Evolutionary conservation across 805 yeast species (phyloP).

Genomic region (Candida tallmaniae): DNA sequence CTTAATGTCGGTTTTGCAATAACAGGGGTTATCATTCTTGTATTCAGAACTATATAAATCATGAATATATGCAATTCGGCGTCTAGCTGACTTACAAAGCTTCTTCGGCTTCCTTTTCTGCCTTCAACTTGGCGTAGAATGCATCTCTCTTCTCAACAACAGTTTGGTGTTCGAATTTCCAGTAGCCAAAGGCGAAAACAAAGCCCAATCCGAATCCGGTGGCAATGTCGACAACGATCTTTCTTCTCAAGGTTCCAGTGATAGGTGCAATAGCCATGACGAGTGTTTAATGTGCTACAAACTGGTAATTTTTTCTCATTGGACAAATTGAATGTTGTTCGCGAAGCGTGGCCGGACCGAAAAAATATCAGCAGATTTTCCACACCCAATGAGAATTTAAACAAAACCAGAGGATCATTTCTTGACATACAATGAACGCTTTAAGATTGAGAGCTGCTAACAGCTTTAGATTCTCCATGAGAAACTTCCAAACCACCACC

Average conservation of each 20-base stretch:
- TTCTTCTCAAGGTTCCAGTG: constrained; percentile 76
- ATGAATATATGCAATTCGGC: too few species aligned
- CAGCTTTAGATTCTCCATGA: constrained; percentile 8
- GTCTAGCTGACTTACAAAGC: constrained; percentile 18
- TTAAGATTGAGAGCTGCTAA: not conserved
- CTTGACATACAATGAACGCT: not conserved
- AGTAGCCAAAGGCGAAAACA: constrained; percentile 56
- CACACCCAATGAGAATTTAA: constrained; percentile 8
- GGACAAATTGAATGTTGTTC: constrained; percentile 4
- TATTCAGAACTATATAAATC: too few species aligned
- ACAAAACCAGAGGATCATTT: not conserved
- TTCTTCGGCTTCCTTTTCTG: constrained; percentile 62
- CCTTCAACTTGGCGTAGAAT: constrained; percentile 75
- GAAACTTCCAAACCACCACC: constrained; percentile 46
- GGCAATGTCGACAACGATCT: constrained; percentile 72
- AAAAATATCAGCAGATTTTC: constrained; percentile 6
- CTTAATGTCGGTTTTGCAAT: not conserved
- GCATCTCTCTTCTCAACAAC: constrained; percentile 73
- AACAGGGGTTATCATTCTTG: too few species aligned
- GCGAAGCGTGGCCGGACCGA: not conserved
- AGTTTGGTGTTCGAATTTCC: constrained; percentile 87
- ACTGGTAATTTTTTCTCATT: constrained; percentile 2
- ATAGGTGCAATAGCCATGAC: constrained; percentile 80
- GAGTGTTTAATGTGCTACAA: not conserved
- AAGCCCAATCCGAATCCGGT: constrained; percentile 63